Evolutionary conservation across 2,329 filamentous ascomycete species (phyloP).

Genomic region (Uncinocarpus reesii): DNA sequence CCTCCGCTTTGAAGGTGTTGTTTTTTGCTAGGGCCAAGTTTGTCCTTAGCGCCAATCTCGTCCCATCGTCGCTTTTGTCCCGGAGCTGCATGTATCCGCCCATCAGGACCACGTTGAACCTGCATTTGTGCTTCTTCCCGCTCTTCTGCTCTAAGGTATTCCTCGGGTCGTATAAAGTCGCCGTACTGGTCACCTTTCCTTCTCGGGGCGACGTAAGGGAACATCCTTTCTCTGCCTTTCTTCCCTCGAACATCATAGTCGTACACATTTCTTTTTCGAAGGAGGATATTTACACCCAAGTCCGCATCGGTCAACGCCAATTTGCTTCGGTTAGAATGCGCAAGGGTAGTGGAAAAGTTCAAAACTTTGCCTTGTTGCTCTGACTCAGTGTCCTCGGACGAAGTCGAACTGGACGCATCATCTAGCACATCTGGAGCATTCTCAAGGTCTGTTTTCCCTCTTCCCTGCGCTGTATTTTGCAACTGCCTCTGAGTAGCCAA

Average conservation of each 20-base stretch:
- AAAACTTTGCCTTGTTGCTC: constrained; percentile 87
- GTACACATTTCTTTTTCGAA: constrained; percentile 81
- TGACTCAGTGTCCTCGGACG: constrained; percentile 78
- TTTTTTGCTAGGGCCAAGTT: constrained; percentile 48
- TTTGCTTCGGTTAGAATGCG: constrained; percentile 75
- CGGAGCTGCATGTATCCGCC: constrained; percentile 52
- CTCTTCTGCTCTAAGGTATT: constrained; percentile 87
- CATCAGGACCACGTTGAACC: constrained; percentile 45
- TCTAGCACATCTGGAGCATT: constrained; percentile 63
- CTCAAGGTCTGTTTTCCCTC: constrained; percentile 58
- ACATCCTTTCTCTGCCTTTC: constrained; percentile 84
- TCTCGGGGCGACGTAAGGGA: constrained; percentile 71
- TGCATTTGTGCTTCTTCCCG: constrained; percentile 64
- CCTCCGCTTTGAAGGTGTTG: constrained; percentile 37
- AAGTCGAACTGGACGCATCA: constrained; percentile 73
- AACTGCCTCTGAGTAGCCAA: constrained; percentile 78
- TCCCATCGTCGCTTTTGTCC: constrained; percentile 95
- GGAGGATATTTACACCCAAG: constrained; percentile 77
- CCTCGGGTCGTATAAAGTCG: constrained; percentile 84
- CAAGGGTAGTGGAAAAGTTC: constrained; percentile 76
- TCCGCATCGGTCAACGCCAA: constrained; percentile 80
- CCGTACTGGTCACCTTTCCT: constrained; percentile 84
- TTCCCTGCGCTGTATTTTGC: constrained; percentile 65
- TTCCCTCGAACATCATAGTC: constrained; percentile 89
- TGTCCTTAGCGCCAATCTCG: constrained; percentile 46